Percentiles rank a stretch among this genome's conserved stretches.
Conservation (phyloP, 2,329 filamentous ascomycete species). For the Paramyrothecium sp. region DNA sequence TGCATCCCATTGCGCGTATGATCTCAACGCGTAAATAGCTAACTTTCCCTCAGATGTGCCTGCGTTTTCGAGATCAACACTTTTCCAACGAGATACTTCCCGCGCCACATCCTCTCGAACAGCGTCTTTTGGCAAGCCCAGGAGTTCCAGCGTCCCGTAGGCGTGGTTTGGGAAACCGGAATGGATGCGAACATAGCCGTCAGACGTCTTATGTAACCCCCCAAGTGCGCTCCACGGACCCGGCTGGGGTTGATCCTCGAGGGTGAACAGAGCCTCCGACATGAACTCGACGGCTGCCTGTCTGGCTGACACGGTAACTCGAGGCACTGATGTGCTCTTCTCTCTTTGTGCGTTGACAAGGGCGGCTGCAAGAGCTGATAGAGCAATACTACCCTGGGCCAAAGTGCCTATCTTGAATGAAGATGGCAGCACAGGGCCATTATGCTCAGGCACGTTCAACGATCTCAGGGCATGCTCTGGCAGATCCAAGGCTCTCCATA, state of each 20-base stretch:
- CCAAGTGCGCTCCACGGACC: background rate
- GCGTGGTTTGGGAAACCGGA: background rate
- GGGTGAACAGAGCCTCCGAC: background rate
- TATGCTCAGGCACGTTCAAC: background rate
- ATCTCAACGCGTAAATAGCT: background rate
- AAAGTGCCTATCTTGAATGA: background rate
- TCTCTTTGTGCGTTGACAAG: background rate
- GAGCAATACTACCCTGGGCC: background rate
- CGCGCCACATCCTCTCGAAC: background rate
- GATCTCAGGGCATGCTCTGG: background rate
- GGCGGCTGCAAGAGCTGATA: background rate
- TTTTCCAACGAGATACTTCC: background rate
- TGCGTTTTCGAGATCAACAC: background rate
- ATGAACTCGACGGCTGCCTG: background rate
- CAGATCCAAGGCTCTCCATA: background rate
- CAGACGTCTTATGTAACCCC: background rate
- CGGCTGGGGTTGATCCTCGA: background rate
- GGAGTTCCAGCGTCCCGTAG: background rate
- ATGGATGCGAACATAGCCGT: background rate
- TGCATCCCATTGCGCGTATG: background rate
- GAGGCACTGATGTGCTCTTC: background rate
- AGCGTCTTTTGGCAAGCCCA: background rate
- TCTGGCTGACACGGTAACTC: background rate
- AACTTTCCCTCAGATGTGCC: background rate
- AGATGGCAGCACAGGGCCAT: background rate